Evolutionary conservation across 305 asterid genomes (phyloP).

Genomic region (Solanum aculeatissimum): DNA sequence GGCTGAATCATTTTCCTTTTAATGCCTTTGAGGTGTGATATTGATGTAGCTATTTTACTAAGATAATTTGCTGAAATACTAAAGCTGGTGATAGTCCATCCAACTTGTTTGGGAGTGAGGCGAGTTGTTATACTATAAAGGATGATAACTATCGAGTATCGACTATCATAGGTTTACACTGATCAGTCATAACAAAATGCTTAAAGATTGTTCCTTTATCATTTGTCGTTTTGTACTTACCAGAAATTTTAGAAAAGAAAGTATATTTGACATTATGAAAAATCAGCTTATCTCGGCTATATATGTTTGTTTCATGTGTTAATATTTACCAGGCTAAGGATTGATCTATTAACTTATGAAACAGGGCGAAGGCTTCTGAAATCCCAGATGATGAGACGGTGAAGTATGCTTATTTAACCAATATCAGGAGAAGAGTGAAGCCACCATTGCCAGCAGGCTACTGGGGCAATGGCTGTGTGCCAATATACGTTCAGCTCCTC

Average conservation of each 20-base stretch:
- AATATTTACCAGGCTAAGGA: neutral
- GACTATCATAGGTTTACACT: neutral
- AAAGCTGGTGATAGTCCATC: neutral
- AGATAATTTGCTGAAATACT: no score
- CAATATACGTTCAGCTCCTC: slow-evolving; percentile 50
- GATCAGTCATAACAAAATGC: neutral
- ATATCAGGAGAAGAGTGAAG: slow-evolving; percentile 37
- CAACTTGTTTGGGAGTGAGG: neutral
- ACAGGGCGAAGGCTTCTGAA: slow-evolving; percentile 37
- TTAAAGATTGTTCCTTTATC: neutral
- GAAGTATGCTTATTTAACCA: slow-evolving; percentile 57
- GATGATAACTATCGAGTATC: neutral
- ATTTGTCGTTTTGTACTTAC: neutral
- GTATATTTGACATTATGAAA: neutral
- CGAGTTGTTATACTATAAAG: no score
- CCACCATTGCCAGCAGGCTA: slow-evolving; percentile 65
- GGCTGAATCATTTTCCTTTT: no score
- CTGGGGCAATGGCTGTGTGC: slow-evolving; percentile 93
- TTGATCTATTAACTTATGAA: neutral
- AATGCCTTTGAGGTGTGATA: no score
- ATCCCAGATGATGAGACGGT: slow-evolving; percentile 34
- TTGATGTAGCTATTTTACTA: no score
- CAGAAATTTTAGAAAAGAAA: neutral
- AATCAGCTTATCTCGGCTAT: neutral
- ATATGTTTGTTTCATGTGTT: neutral